A percentile compares a stretch with the other conserved stretches of the same genome.
These are phyloP conservation scores for Diphasiastrum complanatum DNA, from an alignment of 83 land plant species.

Conservation along the genomic window DNA sequence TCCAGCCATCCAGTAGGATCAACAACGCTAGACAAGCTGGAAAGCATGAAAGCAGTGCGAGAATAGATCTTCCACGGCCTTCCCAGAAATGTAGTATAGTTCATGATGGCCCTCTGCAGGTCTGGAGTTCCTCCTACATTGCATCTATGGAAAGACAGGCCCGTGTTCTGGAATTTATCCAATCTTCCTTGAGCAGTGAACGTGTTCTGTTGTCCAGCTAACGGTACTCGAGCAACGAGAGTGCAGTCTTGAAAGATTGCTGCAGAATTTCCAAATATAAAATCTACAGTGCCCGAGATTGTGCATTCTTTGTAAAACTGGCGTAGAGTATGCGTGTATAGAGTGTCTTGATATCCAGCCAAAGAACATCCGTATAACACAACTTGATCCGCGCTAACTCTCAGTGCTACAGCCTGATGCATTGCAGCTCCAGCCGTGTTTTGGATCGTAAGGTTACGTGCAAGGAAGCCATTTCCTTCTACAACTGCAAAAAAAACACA, in stretches of 20 bases:
- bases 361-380: conserved; percentile 10
- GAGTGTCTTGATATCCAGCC: conserved; percentile 19
- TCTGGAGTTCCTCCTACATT: conserved; percentile 11
- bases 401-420: conserved; percentile 19
- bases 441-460: conserved; percentile 6
- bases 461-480: conserved; percentile 17
- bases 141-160: conserved; percentile 19
- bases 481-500: conserved; percentile 14
- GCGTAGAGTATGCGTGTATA: conserved; percentile 14
- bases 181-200: conserved; percentile 26
- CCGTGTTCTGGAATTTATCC: conserved; percentile 19
- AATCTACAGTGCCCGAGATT: conserved; percentile 24
- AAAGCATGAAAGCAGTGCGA: conserved; percentile 40
- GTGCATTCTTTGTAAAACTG: conserved; percentile 25
- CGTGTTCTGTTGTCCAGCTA: conserved; percentile 17
- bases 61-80: conserved; percentile 75
- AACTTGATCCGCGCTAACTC: conserved; percentile 14
- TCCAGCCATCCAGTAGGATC: conserved; percentile 57
- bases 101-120: not conserved
- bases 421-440: conserved; percentile 23
- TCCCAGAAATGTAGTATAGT: conserved; percentile 37
- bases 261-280: conserved; percentile 25
- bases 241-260: conserved; percentile 21
- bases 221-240: not conserved
- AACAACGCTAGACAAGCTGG: conserved; percentile 32